phyloP scores from a whole-genome alignment of 208 protist species.

The Tritrichomonas foetus region DNA sequence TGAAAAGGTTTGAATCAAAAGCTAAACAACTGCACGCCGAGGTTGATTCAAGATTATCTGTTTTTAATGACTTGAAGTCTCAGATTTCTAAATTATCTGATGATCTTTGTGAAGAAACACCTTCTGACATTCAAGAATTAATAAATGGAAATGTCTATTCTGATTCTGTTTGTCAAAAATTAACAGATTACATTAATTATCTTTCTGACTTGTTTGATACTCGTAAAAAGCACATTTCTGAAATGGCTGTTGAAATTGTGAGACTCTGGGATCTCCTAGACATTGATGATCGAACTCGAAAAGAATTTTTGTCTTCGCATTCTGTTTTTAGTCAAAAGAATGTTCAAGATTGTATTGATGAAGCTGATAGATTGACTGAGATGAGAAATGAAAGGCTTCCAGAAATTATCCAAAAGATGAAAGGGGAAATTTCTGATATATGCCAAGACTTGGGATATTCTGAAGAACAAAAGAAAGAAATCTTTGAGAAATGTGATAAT shows the following conservation, averaged over 20 bases:
- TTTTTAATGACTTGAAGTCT: not conserved
- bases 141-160: not conserved
- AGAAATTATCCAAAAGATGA: not conserved
- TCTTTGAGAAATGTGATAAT: not conserved
- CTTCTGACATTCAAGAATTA: not conserved
- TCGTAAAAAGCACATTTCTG: not conserved
- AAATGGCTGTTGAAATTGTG: not conserved
- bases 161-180: not conserved
- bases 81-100: not conserved
- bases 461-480: not conserved
- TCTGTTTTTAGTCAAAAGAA: not conserved
- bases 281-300: not conserved
- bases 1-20: not conserved
- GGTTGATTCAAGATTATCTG: not conserved
- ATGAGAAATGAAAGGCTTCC: not conserved
- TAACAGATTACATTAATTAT: not conserved
- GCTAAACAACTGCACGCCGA: not conserved
- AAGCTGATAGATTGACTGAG: not conserved
- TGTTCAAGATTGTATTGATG: not conserved
- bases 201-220: not conserved
- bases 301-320: not conserved
- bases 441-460: not conserved
- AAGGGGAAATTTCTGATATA: not conserved
- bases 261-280: not conserved
- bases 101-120: not conserved